phyloP scores from a whole-genome alignment of 768 basidiomycete genomes.

The Mycena albidolilacea region DNA sequence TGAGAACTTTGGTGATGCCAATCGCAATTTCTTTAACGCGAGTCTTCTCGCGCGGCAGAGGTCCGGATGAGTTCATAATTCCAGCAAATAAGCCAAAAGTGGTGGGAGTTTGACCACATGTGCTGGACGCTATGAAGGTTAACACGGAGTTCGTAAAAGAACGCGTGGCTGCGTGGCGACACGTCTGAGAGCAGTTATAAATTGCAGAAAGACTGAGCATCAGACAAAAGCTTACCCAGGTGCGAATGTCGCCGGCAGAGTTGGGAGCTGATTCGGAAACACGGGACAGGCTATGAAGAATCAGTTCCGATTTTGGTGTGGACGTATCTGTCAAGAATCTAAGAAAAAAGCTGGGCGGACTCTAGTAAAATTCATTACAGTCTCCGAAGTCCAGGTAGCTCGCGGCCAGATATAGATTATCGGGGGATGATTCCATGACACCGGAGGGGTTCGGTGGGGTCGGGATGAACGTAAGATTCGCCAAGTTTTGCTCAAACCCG shows the following conservation, averaged over 20 bases:
- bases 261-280: conserved; percentile 31
- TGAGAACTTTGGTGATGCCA: conserved; percentile 66
- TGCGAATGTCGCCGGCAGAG: conserved; percentile 37
- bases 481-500: conserved; percentile 53
- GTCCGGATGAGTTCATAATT: conserved; percentile 63
- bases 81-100: conserved; percentile 60
- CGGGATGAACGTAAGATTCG: conserved; percentile 63
- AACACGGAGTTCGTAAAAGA: conserved; percentile 62
- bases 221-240: conserved; percentile 56
- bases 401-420: conserved; percentile 61
- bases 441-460: conserved; percentile 47
- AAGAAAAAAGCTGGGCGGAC: conserved; percentile 14
- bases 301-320: conserved; percentile 56
- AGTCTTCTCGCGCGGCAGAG: conserved; percentile 49
- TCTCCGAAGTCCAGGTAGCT: conserved; percentile 73
- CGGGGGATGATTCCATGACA: conserved; percentile 45
- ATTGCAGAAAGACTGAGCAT: neutral
- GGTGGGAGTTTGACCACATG: conserved; percentile 46
- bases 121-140: conserved; percentile 59
- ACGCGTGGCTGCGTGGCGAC: conserved; percentile 53
- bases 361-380: conserved; percentile 57
- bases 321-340: conserved; percentile 48
- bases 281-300: conserved; percentile 51
- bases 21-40: conserved; percentile 58
- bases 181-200: conserved; percentile 45